A percentile compares a stretch with the other conserved stretches of the same genome.
Evolutionary conservation across 495 filamentous ascomycete species (phyloP).

Genomic region (Penicillium silybi): DNA sequence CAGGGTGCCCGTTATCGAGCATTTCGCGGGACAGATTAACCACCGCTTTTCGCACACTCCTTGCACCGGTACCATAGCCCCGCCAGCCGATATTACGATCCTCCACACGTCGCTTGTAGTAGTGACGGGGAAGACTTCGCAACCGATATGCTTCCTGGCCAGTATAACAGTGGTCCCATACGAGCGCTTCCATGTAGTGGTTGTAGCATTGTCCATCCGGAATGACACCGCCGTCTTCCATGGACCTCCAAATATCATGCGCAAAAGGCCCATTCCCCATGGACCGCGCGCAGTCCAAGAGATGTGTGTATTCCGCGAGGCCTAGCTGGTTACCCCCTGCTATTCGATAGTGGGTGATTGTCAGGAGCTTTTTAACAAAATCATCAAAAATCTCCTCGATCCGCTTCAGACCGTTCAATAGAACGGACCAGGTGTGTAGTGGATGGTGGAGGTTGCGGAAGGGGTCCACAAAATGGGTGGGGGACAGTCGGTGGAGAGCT

Average conservation of each 20-base stretch:
- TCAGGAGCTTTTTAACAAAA: slow-evolving; percentile 35
- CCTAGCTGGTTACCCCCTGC: slow-evolving; percentile 23
- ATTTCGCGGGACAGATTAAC: slow-evolving; percentile 47
- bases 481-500: slow-evolving; percentile 36
- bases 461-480: slow-evolving; percentile 41
- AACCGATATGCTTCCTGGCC: slow-evolving; percentile 36
- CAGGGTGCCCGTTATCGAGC: slow-evolving; percentile 38
- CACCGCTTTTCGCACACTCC: slow-evolving; percentile 35
- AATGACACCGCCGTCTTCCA: slow-evolving; percentile 32
- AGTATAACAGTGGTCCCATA: slow-evolving; percentile 38
- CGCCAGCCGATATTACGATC: slow-evolving; percentile 20
- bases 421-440: slow-evolving; percentile 40
- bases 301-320: slow-evolving; percentile 51
- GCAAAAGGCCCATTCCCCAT: slow-evolving; percentile 45
- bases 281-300: slow-evolving; percentile 52
- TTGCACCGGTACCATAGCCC: slow-evolving; percentile 29
- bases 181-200: slow-evolving; percentile 45
- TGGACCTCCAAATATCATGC: slow-evolving; percentile 48
- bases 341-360: slow-evolving; percentile 35
- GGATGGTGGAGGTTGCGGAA: slow-evolving; percentile 47
- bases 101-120: slow-evolving; percentile 23
- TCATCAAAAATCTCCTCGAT: slow-evolving; percentile 33
- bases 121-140: slow-evolving; percentile 37
- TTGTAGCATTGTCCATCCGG: slow-evolving; percentile 57
- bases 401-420: slow-evolving; percentile 20